Conservation (phyloP, 106 monocot species). For the Allium sativum region DNA sequence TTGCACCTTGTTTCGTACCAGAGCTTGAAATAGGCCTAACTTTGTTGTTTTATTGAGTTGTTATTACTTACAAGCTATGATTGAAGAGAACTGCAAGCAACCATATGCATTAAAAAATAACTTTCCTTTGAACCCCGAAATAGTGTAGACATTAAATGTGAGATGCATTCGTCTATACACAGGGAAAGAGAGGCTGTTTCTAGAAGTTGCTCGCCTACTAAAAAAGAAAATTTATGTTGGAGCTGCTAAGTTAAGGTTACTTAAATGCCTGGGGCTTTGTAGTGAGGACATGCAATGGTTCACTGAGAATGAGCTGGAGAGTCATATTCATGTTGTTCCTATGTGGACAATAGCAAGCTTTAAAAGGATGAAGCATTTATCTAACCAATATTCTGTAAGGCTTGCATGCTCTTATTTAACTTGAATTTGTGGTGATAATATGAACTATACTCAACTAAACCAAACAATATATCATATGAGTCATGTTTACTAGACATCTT, state of each 20-base stretch:
- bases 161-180: background rate
- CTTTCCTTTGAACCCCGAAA: too few relatives aligned
- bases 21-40: too few relatives aligned
- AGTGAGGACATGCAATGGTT: constrained; percentile 89
- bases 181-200: constrained; percentile 92
- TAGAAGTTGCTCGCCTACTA: constrained; percentile 70
- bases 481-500: too few relatives aligned
- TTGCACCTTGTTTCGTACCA: background rate
- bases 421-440: background rate
- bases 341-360: constrained; percentile 98
- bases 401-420: background rate
- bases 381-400: constrained; percentile 74
- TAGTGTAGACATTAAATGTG: too few relatives aligned
- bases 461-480: too few relatives aligned
- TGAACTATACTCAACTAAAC: too few relatives aligned
- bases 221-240: constrained; percentile 82
- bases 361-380: constrained; percentile 84
- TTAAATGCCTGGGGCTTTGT: constrained; percentile 60
- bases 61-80: too few relatives aligned
- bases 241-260: constrained; percentile 53
- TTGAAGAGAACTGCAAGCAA: too few relatives aligned
- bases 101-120: too few relatives aligned
- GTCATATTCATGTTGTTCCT: constrained; percentile 91
- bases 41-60: too few relatives aligned
- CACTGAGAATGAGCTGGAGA: constrained; percentile 79